Evolutionary conservation across 768 basidiomycete species (phyloP), one percentile per base, ranked within the genome.

Genomic region (Trametes sanguinea): DNA sequence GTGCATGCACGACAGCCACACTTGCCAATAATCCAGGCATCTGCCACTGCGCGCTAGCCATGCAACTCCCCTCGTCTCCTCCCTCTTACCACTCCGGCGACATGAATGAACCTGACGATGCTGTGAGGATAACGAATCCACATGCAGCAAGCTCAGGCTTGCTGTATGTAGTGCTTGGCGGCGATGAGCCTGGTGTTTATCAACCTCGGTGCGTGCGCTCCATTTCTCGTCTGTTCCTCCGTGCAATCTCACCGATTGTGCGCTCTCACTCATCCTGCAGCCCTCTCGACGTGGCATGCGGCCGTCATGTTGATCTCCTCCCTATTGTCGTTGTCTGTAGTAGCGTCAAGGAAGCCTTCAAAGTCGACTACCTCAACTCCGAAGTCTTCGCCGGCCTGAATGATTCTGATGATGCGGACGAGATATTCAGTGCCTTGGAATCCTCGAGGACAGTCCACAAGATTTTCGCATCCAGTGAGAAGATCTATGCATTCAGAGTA

Each of bases 301-400:
- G 48, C 1, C 6, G 10, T 5, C 13, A 37, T 6, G 6, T 13
- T 10, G 22, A n/a, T 22, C 47, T 42, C 7, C 37, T 58, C n/a
- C 57, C 57, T 10, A 58, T 58, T 17, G 48, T 58, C 13, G 57
- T 59, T 22, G 29, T 43, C n/a, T 43, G 40, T 29, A 42, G 16
- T 30, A 44, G 2, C 2, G 30, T 16, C 29, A 40, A 44, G 16
- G 50, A 59, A 5, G 50, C 48, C 3, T 5, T 29, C 29, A 32
- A 30, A 6, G 42, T 52, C 17, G 47, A 59, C 42, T 6, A n/a
- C 14, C 50, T 51, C 35, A 59, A 58, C 37, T 1, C 2, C 1
- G 35, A 50, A 37, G 14, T 58, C 2, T 58, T 58, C 45, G 4
- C 7, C 2, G 11, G 29, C 9, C 29, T 51, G 16, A 13, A 32